Conservation (phyloP, 2,329 filamentous ascomycete genomes). For the Aspergillus pseudonomiae region DNA sequence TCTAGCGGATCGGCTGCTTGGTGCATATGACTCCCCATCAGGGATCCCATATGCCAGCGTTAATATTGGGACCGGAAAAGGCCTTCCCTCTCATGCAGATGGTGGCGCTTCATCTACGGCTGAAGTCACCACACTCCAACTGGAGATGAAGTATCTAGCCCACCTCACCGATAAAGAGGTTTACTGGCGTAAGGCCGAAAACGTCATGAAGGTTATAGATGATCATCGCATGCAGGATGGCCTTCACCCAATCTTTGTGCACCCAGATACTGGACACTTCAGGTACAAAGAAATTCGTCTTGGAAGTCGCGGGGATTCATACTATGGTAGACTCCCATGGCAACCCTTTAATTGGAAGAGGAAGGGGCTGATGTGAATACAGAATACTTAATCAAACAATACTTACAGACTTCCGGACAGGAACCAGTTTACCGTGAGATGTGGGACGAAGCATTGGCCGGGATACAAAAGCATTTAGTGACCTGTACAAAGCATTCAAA, state of each 20-base stretch:
- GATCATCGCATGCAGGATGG: slow-evolving; percentile 76
- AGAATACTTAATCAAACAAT: slow-evolving; percentile 96
- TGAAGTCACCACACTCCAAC: slow-evolving; percentile 83
- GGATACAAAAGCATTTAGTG: slow-evolving; percentile 84
- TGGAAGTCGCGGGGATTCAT: slow-evolving; percentile 90
- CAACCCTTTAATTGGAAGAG: neutral
- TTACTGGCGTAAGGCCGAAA: slow-evolving; percentile 89
- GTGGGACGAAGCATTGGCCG: slow-evolving; percentile 81
- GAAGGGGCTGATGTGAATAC: neutral
- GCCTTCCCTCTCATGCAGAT: slow-evolving; percentile 80
- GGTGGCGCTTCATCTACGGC: slow-evolving; percentile 87
- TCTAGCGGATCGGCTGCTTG: slow-evolving; percentile 80
- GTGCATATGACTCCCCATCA: slow-evolving; percentile 80
- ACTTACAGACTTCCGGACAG: slow-evolving; percentile 81
- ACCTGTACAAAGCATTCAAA: slow-evolving; percentile 78
- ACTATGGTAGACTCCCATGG: slow-evolving; percentile 63
- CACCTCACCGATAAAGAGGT: slow-evolving; percentile 85
- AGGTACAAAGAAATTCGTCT: slow-evolving; percentile 81
- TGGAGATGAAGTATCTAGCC: slow-evolving; percentile 93
- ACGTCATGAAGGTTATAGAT: slow-evolving; percentile 85
- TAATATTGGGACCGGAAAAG: slow-evolving; percentile 74
- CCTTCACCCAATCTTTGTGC: slow-evolving; percentile 85
- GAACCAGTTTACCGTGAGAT: slow-evolving; percentile 83
- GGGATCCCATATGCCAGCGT: slow-evolving; percentile 86
- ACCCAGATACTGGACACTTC: slow-evolving; percentile 75